Base-by-base conservation (phyloP, 2,329 filamentous ascomycete species). In the Trichoderma atroviride region DNA sequence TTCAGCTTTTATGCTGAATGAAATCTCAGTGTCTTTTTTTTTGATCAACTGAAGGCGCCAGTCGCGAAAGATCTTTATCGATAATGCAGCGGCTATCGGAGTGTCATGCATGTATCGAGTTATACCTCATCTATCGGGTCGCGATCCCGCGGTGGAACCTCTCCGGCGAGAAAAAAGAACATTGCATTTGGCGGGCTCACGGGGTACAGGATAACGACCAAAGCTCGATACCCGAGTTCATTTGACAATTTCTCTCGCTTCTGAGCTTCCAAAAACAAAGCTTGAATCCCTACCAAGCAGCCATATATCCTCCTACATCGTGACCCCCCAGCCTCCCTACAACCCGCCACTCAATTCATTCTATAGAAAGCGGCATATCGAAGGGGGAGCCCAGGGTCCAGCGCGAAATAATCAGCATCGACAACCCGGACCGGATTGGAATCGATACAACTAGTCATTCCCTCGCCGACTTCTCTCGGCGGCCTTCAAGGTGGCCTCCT, bases 401-500 rank as follows among this genome's bases (percentile, higher is more conserved):
- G 56, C 56, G 56, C 56, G 55, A 57, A 40, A 19, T 19, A 50
- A 24, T 50, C 47, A 13, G 47, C 47, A 24, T 22, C 47, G n/a
- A 50, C 47, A 24, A 19, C 33, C 19, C 33, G 31, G 22, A 27
- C 58, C n/a, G 40, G 19, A n/a, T n/a, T n/a, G 40, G 22, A 24
- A 5, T 60, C 24, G 58, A 47, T 37, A 60, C 58, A 16, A 16
- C 27, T 22, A 7, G 50, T 5, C 47, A 19, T 7, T 55, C 40
- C 4, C 22, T 53, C 69, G 50, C 55, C 70, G 29, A 47, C 13
- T 27, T 31, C 3, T n/a, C 40, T 66, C 62, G 57, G 72, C 72
- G 71, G 57, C 70, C 74, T 70, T 71, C 75, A 79, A 78, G 71
- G 74, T 81, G 79, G 79, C 79, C 73, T 73, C 73, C 71, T 69